Conservation (phyloP, 306 rosid genomes). For the Corylus heterophylla region DNA sequence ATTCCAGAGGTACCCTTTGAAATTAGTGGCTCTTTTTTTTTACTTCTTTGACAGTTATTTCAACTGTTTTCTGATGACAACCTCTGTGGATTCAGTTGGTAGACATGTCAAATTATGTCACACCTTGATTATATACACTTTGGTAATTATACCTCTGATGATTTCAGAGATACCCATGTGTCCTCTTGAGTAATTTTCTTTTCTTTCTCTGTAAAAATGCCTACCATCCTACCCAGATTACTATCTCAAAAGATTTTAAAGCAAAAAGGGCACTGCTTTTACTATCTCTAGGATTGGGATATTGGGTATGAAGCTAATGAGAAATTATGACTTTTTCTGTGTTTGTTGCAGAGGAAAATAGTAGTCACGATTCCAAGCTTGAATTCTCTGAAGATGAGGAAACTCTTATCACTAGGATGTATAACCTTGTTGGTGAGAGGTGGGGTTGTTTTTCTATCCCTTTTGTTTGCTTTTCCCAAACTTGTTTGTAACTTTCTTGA, state of each 20-base stretch:
- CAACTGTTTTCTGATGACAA: not conserved
- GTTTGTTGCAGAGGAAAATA: slow-evolving; percentile 41
- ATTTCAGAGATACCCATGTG: not conserved
- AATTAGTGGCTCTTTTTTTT: not conserved
- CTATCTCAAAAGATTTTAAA: not conserved
- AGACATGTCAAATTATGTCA: not conserved
- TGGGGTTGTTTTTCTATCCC: slow-evolving; percentile 21
- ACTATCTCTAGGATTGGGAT: no score
- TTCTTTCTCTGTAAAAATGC: not conserved
- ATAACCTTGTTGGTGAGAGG: slow-evolving; percentile 87
- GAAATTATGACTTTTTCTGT: not conserved
- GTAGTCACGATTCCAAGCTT: slow-evolving; percentile 48
- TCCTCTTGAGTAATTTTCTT: not conserved
- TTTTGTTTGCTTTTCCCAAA: not conserved
- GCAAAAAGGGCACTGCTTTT: no score
- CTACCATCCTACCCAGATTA: not conserved
- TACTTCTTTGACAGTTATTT: not conserved
- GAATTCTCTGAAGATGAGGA: slow-evolving; percentile 87
- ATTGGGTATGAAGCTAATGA: not conserved
- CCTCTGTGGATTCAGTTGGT: not conserved
- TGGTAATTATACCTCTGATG: not conserved
- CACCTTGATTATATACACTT: not conserved
- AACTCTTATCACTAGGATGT: slow-evolving; percentile 77
- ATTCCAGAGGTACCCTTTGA: slow-evolving; percentile 60
- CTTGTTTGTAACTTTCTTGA: not conserved